These are phyloP conservation scores for Zangia roseola DNA, from an alignment of 768 basidiomycete species.

Conservation along the genomic window DNA sequence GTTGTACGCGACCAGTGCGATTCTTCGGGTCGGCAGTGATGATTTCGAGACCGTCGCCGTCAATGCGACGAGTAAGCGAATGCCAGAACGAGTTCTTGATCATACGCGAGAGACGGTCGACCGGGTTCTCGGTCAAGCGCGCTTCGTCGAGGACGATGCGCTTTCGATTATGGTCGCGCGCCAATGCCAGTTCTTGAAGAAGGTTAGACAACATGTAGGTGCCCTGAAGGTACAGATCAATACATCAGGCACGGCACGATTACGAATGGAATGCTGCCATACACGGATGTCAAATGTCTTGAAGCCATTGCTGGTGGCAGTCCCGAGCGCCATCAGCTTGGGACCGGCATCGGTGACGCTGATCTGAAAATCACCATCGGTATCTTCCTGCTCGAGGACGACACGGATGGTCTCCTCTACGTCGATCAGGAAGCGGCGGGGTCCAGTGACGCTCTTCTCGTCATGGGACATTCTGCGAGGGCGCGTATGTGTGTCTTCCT, in stretches of 20 bases:
- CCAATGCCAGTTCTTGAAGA: slow-evolving; percentile 96
- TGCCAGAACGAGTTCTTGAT: slow-evolving; percentile 99
- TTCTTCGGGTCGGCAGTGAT: slow-evolving; percentile 99
- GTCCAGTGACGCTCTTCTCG: slow-evolving; percentile 76
- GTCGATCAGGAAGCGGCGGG: slow-evolving; percentile 91
- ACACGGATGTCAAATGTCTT: slow-evolving; percentile 96
- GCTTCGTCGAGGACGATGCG: slow-evolving; percentile 98
- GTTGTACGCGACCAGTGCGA: slow-evolving; percentile 83
- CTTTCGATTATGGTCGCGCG: slow-evolving; percentile 91
- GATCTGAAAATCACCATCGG: slow-evolving; percentile 95
- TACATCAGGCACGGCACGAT: slow-evolving; percentile 2
- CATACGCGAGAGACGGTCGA: slow-evolving; percentile 95
- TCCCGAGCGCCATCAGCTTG: slow-evolving; percentile 93
- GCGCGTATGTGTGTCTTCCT: slow-evolving; percentile 72
- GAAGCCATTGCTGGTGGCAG: slow-evolving; percentile 96
- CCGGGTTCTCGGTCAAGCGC: slow-evolving; percentile 96
- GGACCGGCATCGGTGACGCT: slow-evolving; percentile 95
- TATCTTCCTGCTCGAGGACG: slow-evolving; percentile 96
- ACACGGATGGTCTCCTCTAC: slow-evolving; percentile 98
- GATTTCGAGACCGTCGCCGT: slow-evolving; percentile 95
- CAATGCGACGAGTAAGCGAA: slow-evolving; percentile 92
- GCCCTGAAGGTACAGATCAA: slow-evolving; percentile 50
- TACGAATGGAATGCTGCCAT: slow-evolving; percentile 23
- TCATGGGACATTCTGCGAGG: slow-evolving; percentile 89
- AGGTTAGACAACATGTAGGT: slow-evolving; percentile 99